phyloP scores from a whole-genome alignment of 352 stramenopile genomes.

The Pythium oligandrum region DNA sequence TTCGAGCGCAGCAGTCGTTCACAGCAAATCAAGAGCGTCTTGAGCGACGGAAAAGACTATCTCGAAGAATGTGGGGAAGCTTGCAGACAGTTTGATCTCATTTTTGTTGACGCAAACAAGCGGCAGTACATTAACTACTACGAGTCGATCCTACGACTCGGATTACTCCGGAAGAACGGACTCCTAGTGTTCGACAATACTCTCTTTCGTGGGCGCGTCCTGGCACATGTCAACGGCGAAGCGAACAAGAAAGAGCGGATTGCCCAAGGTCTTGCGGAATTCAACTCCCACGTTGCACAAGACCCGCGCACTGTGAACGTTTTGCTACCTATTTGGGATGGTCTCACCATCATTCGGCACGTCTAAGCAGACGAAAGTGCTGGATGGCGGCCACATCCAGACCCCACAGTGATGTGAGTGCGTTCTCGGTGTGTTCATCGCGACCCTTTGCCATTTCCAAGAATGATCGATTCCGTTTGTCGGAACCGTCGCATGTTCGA shows the following conservation, averaged over 20 bases:
- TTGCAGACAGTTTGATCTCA: slow-evolving; percentile 81
- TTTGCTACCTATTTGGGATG: slow-evolving; percentile 89
- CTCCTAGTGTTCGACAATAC: slow-evolving; percentile 93
- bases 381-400: too few relatives aligned
- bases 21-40: slow-evolving; percentile 31
- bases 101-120: slow-evolving; percentile 96
- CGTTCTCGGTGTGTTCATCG: too few relatives aligned
- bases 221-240: slow-evolving; percentile 45
- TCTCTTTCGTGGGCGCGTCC: slow-evolving; percentile 89
- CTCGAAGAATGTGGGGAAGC: slow-evolving; percentile 20
- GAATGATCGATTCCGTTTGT: too few relatives aligned
- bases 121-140: slow-evolving; percentile 86
- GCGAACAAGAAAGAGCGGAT: slow-evolving; percentile 47
- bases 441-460: too few relatives aligned
- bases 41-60: slow-evolving; percentile 38
- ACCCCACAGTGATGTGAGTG: too few relatives aligned
- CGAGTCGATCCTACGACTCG: slow-evolving; percentile 64
- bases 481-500: too few relatives aligned
- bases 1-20: slow-evolving; percentile 36
- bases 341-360: slow-evolving; percentile 63
- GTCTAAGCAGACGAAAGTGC: too few relatives aligned
- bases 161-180: slow-evolving; percentile 66
- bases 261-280: slow-evolving; percentile 70
- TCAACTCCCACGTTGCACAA: slow-evolving; percentile 81
- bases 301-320: slow-evolving; percentile 81